Evolutionary conservation across 2,329 filamentous ascomycete species (phyloP).

Genomic region (Epichloe sp.): DNA sequence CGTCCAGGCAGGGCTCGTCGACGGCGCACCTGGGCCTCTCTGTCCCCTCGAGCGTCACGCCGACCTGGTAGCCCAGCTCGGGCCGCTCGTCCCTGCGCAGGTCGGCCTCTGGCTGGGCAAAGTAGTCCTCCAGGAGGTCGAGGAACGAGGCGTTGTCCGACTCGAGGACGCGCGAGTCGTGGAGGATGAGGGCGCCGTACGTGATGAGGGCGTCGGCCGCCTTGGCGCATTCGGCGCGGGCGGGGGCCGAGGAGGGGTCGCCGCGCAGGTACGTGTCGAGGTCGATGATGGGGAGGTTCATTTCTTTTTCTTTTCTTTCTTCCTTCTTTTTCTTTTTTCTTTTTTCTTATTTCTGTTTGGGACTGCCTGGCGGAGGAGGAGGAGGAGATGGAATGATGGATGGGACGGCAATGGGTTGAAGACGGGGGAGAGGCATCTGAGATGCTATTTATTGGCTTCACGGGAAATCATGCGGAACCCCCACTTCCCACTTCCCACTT

Average conservation of each 20-base stretch:
- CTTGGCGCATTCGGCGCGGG: slow-evolving; percentile 37
- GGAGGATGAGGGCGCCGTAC: slow-evolving; percentile 46
- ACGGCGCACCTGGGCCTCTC: slow-evolving; percentile 52
- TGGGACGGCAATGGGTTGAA: no score
- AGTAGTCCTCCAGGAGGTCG: slow-evolving; percentile 52
- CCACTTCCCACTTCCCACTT: no score
- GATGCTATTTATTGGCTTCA: no score
- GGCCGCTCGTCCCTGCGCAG: slow-evolving; percentile 41
- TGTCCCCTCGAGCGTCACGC: slow-evolving; percentile 49
- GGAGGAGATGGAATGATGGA: no score
- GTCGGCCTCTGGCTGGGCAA: slow-evolving; percentile 37
- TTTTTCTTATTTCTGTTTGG: no score
- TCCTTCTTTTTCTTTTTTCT: no score
- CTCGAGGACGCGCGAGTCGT: slow-evolving; percentile 45
- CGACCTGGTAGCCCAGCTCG: slow-evolving; percentile 46
- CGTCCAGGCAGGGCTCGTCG: slow-evolving; percentile 44
- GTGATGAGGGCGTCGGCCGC: slow-evolving; percentile 44
- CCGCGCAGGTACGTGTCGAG: slow-evolving; percentile 41
- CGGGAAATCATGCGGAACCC: no score
- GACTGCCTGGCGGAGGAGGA: no score
- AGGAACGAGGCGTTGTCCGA: slow-evolving; percentile 43
- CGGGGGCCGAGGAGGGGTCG: slow-evolving; percentile 27
- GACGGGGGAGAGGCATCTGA: no score
- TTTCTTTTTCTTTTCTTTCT: neutral
- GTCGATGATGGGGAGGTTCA: slow-evolving; percentile 48